These are phyloP conservation scores for Fusarium begoniae DNA, from an alignment of 2,329 filamentous ascomycete species.

Conservation along the genomic window DNA sequence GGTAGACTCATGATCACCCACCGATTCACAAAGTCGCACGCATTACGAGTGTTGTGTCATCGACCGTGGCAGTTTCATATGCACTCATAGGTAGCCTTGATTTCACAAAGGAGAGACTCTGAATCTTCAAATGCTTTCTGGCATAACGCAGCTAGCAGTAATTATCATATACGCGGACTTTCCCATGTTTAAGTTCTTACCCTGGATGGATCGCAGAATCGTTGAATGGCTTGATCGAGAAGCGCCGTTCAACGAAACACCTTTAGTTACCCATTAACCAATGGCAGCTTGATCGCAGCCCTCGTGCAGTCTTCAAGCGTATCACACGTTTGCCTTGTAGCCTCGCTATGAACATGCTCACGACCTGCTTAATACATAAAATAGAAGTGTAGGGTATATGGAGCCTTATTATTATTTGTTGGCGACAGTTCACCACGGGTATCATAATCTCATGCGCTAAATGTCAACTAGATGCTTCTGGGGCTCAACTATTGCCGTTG, in stretches of 20 bases:
- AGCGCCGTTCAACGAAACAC: not conserved
- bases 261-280: slow-evolving; percentile 7
- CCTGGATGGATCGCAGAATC: not conserved
- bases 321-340: slow-evolving; percentile 3
- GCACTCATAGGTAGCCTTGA: not conserved
- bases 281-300: slow-evolving; percentile 12
- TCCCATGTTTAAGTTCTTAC: not conserved
- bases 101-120: not conserved
- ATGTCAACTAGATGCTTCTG: not conserved
- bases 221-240: not conserved
- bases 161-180: too few species aligned
- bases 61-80: not conserved
- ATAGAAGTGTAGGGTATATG: not conserved
- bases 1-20: not conserved
- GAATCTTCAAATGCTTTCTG: not conserved
- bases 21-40: slow-evolving; percentile 11
- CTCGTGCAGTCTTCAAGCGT: slow-evolving; percentile 10
- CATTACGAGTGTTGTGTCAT: slow-evolving; percentile 19
- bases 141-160: not conserved
- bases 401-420: slow-evolving; percentile 14
- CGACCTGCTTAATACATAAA: not conserved
- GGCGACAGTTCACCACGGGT: slow-evolving; percentile 32
- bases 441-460: slow-evolving; percentile 35
- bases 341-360: not conserved
- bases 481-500: not conserved